Evolutionary conservation across 768 basidiomycete genomes (phyloP).

Genomic region (Pulveroboletus sp.): DNA sequence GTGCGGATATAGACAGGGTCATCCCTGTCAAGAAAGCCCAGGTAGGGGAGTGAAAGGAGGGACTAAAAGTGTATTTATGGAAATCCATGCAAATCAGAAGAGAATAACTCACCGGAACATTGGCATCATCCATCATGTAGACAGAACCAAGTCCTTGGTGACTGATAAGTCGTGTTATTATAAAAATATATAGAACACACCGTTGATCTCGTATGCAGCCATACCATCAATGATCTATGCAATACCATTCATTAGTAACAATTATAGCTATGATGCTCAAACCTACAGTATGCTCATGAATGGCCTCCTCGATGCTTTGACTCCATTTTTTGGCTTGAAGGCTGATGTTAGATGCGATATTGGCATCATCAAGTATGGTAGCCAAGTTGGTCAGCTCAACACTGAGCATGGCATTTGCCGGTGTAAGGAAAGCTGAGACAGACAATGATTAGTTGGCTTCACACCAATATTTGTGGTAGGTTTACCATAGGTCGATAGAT

Average conservation of each 20-base stretch:
- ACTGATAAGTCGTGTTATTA: neutral
- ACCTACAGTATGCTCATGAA: conserved; percentile 61
- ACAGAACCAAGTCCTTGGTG: conserved; percentile 58
- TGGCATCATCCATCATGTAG: conserved; percentile 85
- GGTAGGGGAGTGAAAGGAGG: conserved; percentile 73
- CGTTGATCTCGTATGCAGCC: conserved; percentile 79
- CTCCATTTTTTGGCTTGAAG: conserved; percentile 56
- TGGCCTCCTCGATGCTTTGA: conserved; percentile 51
- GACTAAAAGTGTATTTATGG: conserved; percentile 42
- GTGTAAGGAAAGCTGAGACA: conserved; percentile 65
- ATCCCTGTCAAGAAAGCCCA: conserved; percentile 66
- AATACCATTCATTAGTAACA: neutral
- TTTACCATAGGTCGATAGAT: conserved; percentile 63
- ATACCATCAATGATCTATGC: conserved; percentile 58
- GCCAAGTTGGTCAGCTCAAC: conserved; percentile 67
- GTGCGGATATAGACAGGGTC: conserved; percentile 65
- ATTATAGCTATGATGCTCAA: neutral
- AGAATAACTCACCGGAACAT: conserved; percentile 61
- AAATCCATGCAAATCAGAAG: neutral
- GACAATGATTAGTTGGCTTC: neutral
- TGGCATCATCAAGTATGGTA: conserved; percentile 50
- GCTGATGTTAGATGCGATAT: conserved; percentile 50
- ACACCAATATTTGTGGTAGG: neutral
- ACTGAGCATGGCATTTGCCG: conserved; percentile 81
- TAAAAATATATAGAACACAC: conserved; percentile 27